Evolutionary conservation across 1,284 basidiomycete genomes (phyloP).

Genomic region (Apiotrichum sp.): DNA sequence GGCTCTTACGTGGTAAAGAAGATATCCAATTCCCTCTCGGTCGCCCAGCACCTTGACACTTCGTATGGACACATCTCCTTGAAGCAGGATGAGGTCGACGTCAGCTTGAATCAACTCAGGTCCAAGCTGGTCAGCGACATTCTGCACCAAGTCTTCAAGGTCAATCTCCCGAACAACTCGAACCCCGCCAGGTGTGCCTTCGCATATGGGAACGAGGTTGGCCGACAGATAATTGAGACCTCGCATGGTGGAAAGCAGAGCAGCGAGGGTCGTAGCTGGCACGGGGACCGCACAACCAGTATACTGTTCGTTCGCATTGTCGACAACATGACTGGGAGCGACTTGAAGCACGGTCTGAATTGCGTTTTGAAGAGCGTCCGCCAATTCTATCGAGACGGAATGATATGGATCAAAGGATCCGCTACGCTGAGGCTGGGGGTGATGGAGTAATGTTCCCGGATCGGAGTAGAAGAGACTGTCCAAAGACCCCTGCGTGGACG

Average conservation of each 20-base stretch:
- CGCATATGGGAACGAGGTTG: constrained; percentile 51
- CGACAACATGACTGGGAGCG: constrained; percentile 78
- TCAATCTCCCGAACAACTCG: constrained; percentile 50
- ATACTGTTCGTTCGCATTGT: constrained; percentile 84
- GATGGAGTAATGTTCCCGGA: constrained; percentile 19
- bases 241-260: constrained; percentile 80
- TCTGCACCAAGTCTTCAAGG: constrained; percentile 65
- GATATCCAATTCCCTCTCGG: constrained; percentile 72
- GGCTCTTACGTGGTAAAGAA: constrained; percentile 68
- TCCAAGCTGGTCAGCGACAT: constrained; percentile 73
- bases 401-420: constrained; percentile 9
- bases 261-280: constrained; percentile 77
- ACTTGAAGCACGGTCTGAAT: constrained; percentile 83
- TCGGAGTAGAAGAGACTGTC: not conserved
- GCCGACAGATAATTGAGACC: constrained; percentile 83
- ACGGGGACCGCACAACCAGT: constrained; percentile 76
- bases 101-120: constrained; percentile 73
- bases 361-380: constrained; percentile 77
- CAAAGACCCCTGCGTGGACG: not conserved
- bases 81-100: constrained; percentile 80
- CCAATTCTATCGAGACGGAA: constrained; percentile 59
- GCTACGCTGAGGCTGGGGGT: constrained; percentile 19
- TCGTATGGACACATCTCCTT: constrained; percentile 75
- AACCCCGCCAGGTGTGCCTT: constrained; percentile 9
- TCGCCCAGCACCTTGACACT: constrained; percentile 77